Evolutionary conservation across 257 asterid genomes (phyloP).

Genomic region (Solanum piurae): DNA sequence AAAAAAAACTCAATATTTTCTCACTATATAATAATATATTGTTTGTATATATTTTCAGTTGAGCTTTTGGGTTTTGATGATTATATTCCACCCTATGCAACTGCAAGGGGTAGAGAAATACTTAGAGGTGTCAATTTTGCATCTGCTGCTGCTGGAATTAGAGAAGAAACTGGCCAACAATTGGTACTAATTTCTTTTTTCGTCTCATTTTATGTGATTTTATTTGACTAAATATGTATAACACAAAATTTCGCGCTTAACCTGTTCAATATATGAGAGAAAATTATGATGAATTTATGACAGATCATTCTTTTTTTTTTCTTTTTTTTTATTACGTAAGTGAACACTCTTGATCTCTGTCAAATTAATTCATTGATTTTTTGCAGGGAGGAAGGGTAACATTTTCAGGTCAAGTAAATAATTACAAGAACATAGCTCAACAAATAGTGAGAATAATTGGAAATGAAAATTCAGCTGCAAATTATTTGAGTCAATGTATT

Average conservation of each 20-base stretch:
- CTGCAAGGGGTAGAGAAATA: constrained; percentile 15
- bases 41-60: constrained; percentile 22
- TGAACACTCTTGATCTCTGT: neutral
- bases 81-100: constrained; percentile 28
- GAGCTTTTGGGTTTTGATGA: constrained; percentile 35
- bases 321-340: neutral
- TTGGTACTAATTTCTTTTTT: neutral
- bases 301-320: no score
- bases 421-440: constrained; percentile 60
- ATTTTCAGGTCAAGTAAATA: constrained; percentile 51
- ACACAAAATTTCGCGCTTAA: neutral
- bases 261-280: no score
- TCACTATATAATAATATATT: neutral
- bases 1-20: neutral
- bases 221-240: neutral
- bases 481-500: constrained; percentile 34
- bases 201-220: neutral
- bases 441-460: constrained; percentile 40
- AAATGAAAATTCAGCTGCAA: constrained; percentile 17
- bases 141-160: constrained; percentile 55
- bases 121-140: constrained; percentile 42
- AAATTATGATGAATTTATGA: neutral
- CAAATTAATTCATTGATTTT: no score
- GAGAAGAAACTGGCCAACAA: constrained; percentile 34
- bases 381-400: constrained; percentile 55